Evolutionary conservation across 371 early-diverging fungal species (phyloP).

Genomic region (Capniomyces stellatus): DNA sequence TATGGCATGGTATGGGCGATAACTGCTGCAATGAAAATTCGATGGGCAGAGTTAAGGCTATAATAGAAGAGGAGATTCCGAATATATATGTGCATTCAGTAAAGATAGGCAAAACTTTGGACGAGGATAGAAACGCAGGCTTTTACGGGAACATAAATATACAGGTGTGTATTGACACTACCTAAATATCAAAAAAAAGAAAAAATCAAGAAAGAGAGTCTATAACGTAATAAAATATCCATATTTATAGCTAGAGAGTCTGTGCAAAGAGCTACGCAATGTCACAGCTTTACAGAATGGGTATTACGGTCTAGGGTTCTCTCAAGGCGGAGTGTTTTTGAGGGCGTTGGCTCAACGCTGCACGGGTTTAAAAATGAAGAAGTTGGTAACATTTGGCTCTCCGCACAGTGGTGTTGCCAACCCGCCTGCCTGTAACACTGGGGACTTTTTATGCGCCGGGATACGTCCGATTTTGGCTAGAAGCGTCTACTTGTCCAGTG

Average conservation of each 20-base stretch:
- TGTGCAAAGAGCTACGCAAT: conserved; percentile 34
- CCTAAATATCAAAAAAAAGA: neutral
- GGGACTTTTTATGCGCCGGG: conserved; percentile 13
- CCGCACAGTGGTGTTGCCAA: conserved; percentile 72
- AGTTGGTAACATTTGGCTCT: conserved; percentile 71
- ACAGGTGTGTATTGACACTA: conserved; percentile 29
- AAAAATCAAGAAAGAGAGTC: neutral
- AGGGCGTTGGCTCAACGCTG: conserved; percentile 69
- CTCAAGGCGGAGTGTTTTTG: conserved; percentile 59
- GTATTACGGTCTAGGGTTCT: conserved; percentile 88
- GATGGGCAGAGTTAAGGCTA: conserved; percentile 37
- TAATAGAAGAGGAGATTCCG: conserved; percentile 34
- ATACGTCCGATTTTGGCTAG: conserved; percentile 14
- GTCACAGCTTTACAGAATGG: conserved; percentile 42
- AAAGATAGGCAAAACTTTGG: conserved; percentile 33
- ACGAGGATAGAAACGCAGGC: conserved; percentile 52
- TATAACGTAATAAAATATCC: neutral
- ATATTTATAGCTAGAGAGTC: conserved; percentile 25
- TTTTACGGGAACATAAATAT: conserved; percentile 65
- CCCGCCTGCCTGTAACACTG: conserved; percentile 48
- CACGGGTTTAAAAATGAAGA: conserved; percentile 47
- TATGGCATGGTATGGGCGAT: conserved; percentile 90
- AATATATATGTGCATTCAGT: conserved; percentile 62
- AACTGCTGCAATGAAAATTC: conserved; percentile 47
- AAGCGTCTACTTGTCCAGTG: conserved; percentile 64